Evolutionary conservation across 108 stramenopile genomes (phyloP), one percentile per base, ranked within the genome.

Genomic region (Fistulifera pelliculosa): DNA sequence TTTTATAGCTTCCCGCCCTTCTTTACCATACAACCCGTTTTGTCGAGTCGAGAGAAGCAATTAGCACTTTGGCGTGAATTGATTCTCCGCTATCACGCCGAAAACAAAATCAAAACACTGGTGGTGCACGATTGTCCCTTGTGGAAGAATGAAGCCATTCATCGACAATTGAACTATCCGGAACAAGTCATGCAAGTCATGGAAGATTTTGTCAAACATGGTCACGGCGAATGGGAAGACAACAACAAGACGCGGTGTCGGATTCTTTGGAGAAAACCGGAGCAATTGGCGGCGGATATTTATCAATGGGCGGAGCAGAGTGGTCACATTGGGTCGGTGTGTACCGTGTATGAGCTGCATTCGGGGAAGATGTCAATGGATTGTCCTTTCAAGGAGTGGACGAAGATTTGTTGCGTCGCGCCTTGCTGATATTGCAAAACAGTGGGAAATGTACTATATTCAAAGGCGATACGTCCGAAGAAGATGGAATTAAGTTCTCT

Each of bases 401-500:
- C 51, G 91, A 93, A 57, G 77, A 88, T 48, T 54, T 93, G 41
- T 57, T 93, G 48, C 79, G 87, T 22, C 66, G 87, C 35, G 91
- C 85, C 15, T 53, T 93, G 22, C 47, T 43, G 1, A 85, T 93
- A 26, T 61, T 93, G 69, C 83, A 93, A 60, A 58, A 77, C 16
- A 74, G 79, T 61, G 86, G 86, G 1, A 85, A 88, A 56, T 83
- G 81, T 53, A 58, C 82, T 1, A 59, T 93, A 10, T 93, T 93
- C 41, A 75, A 77, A 58, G 90, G 90, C 43, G 86, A 93, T 12
- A 82, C 84, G 8, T 84, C 80, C 10, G 58, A 61, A 1, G 90
- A 93, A 63, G 90, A 93, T 68, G 90, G 90, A 19, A 85, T 93
- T 26, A 93, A 93, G 49, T 93, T 93, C 64, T 84, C 76, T 47